Conservation (phyloP, 495 filamentous ascomycete genomes). For the Hypoxylon trugodes region DNA sequence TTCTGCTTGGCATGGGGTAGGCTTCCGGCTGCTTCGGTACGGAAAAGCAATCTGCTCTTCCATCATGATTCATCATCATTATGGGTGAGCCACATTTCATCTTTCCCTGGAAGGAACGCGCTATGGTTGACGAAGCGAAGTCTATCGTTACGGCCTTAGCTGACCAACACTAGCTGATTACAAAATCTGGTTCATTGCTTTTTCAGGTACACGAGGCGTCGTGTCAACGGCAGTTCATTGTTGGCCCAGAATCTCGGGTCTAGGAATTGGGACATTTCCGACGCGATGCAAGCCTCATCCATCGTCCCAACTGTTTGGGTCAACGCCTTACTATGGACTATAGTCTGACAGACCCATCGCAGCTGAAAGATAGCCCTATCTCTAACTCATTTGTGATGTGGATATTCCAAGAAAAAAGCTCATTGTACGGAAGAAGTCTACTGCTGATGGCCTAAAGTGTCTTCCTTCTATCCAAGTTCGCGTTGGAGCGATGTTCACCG, state of each 20-base stretch:
- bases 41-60: conserved; percentile 19
- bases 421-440: not conserved
- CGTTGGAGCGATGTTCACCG: not conserved
- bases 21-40: conserved; percentile 1
- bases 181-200: conserved; percentile 9
- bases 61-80: conserved; percentile 24
- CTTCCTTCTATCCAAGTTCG: not conserved
- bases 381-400: not conserved
- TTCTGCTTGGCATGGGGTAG: conserved; percentile 16
- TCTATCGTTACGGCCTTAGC: not conserved
- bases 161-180: not conserved
- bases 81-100: conserved; percentile 1
- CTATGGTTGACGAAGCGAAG: not conserved
- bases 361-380: conserved; percentile 27
- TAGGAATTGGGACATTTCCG: not conserved
- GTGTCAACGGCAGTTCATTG: not conserved
- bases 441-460: not conserved
- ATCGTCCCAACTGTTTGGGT: conserved; percentile 3
- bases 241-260: not conserved
- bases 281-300: conserved; percentile 15
- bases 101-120: not conserved
- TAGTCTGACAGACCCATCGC: conserved; percentile 18
- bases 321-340: conserved; percentile 13
- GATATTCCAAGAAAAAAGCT: not conserved
- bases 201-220: conserved; percentile 16